A percentile compares a stretch with the other conserved stretches of the same genome.
Evolutionary conservation across 805 yeast species (phyloP).

Genomic region (Schwanniomyces pseudopolymorphus): DNA sequence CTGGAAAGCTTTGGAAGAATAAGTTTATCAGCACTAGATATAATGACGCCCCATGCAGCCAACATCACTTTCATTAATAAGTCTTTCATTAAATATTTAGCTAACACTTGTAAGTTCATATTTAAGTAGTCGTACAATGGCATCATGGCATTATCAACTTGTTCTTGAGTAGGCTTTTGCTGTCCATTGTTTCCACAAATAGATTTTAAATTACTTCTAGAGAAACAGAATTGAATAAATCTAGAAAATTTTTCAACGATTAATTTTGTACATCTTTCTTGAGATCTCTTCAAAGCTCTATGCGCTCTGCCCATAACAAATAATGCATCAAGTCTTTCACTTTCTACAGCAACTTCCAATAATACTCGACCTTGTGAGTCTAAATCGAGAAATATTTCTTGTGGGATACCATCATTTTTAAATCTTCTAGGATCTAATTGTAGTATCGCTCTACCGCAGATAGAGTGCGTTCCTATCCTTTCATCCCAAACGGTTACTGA

Average conservation of each 20-base stretch:
- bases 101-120: constrained; percentile 63
- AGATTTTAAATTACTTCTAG: constrained; percentile 55
- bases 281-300: constrained; percentile 60
- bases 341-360: constrained; percentile 71
- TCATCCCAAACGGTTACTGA: constrained; percentile 74
- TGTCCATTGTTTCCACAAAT: constrained; percentile 54
- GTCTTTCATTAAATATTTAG: constrained; percentile 54
- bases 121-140: constrained; percentile 77
- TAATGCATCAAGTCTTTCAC: constrained; percentile 75
- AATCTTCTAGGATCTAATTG: constrained; percentile 62
- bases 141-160: constrained; percentile 61
- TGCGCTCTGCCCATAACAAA: constrained; percentile 79
- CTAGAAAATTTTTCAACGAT: constrained; percentile 74
- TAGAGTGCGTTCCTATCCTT: constrained; percentile 51
- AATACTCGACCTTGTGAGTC: constrained; percentile 69
- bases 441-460: constrained; percentile 64
- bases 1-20: constrained; percentile 69
- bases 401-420: constrained; percentile 67
- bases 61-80: constrained; percentile 65
- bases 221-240: constrained; percentile 57
- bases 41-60: constrained; percentile 76
- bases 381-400: constrained; percentile 55
- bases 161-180: constrained; percentile 42
- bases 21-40: constrained; percentile 66
- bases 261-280: constrained; percentile 63